Evolutionary conservation across 2,329 filamentous ascomycete genomes (phyloP).

Genomic region (Thermoascus crustaceus): DNA sequence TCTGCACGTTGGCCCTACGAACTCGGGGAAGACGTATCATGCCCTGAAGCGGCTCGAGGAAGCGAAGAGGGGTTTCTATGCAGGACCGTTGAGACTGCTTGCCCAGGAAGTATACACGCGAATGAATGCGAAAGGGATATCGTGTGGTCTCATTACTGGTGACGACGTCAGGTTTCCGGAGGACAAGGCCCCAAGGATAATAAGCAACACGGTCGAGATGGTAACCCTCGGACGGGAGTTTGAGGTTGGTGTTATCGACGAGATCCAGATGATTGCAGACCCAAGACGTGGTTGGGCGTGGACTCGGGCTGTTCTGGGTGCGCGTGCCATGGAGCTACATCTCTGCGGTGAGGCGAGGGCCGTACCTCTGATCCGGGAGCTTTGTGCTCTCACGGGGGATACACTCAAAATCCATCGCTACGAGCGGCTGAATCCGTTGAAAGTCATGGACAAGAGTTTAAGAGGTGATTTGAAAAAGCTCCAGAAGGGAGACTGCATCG

Average conservation of each 20-base stretch:
- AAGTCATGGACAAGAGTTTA: slow-evolving; percentile 58
- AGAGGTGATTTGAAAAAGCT: slow-evolving; percentile 57
- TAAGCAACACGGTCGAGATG: slow-evolving; percentile 95
- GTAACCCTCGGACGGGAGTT: slow-evolving; percentile 50
- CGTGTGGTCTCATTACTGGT: slow-evolving; percentile 77
- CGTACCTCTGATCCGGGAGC: slow-evolving; percentile 65
- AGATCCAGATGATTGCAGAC: slow-evolving; percentile 95
- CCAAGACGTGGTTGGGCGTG: slow-evolving; percentile 79
- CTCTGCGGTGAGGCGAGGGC: slow-evolving; percentile 84
- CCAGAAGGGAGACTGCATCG: slow-evolving; percentile 81
- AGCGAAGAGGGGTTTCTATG: slow-evolving; percentile 72
- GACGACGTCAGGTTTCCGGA: slow-evolving; percentile 73
- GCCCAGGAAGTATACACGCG: slow-evolving; percentile 94
- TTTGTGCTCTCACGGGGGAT: slow-evolving; percentile 75
- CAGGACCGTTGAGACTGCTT: slow-evolving; percentile 77
- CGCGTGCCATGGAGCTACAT: slow-evolving; percentile 82
- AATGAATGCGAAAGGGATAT: slow-evolving; percentile 66
- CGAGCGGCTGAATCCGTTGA: slow-evolving; percentile 69
- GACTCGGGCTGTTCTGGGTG: slow-evolving; percentile 81
- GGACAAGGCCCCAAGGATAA: slow-evolving; percentile 49
- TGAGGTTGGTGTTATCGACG: slow-evolving; percentile 93
- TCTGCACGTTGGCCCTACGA: slow-evolving; percentile 91
- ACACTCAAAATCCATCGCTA: slow-evolving; percentile 75
- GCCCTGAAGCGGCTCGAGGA: slow-evolving; percentile 77
- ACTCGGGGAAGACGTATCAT: slow-evolving; percentile 96